Evolutionary conservation across 225 moss, liverwort and hornwort genomes (phyloP), one percentile per base, ranked within the genome.

Genomic region (Antitrichia curtipendula): DNA sequence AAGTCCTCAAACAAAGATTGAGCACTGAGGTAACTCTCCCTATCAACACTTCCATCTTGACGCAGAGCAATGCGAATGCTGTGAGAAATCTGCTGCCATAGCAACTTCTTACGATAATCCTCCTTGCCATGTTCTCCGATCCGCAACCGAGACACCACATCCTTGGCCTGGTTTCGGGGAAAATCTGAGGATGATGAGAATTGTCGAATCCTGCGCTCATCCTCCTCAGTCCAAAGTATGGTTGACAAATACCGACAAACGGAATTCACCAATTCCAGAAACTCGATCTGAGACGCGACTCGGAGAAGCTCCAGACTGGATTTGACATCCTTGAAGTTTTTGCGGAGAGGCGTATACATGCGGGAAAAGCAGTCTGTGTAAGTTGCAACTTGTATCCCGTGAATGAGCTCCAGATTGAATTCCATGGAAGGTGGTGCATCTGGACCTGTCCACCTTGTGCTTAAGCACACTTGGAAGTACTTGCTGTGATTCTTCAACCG

Each of bases 31-130:
- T 16, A 10, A 4, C 10, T 56, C 16, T 77, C 10, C 27, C 1
- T 10, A 10, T 8, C 16, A 2, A 2, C 25, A 38, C 8, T 10
- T 56, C 1, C 1, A 13, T 52, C 2, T 82, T 1, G n/a, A 31
- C 4, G 2, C 50, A 85, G 52, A 50, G 75, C 75, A 7, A 21
- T 38, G 0, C 54, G 29, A 22, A 85, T 31, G 32, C 4, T 23
- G 4, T 38, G 21, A 5, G 6, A 8, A 15, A 75, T 53, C 23
- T 20, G 10, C 24, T 54, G 1, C 22, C 63, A 1, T 6, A 77
- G 0, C 29, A 59, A 22, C 7, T 64, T 7, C 28, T 31, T 41
- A 3, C 8, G 36, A n/a, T 20, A 1, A 13, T 29, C 40, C 52
- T 64, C 17, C 6, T 49, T 61, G 9, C 6, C 49, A 2, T 4